phyloP scores from a whole-genome alignment of 805 yeast genomes.

The Ogataea wickerhamii region DNA sequence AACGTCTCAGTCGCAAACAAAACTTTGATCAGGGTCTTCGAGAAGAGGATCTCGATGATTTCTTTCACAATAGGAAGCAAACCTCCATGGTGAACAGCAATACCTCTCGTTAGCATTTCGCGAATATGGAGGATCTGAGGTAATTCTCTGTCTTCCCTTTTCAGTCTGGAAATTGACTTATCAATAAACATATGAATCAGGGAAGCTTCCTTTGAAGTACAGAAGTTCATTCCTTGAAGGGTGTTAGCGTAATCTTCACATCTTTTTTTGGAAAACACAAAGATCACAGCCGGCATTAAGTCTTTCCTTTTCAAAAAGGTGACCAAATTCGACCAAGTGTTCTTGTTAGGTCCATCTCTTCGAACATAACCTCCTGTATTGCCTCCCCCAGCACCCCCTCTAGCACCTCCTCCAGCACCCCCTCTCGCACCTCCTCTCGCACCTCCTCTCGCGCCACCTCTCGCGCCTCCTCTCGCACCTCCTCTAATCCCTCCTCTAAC shows the following conservation, averaged over 20 bases:
- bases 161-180: conserved; percentile 79
- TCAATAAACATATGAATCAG: conserved; percentile 93
- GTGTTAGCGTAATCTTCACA: conserved; percentile 92
- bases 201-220: conserved; percentile 79
- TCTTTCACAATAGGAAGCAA: conserved; percentile 89
- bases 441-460: conserved; percentile 33
- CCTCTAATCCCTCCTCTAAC: conserved; percentile 27
- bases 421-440: conserved; percentile 29
- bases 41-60: conserved; percentile 85
- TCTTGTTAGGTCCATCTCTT: conserved; percentile 71
- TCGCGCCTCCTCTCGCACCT: conserved; percentile 34
- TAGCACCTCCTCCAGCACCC: conserved; percentile 26
- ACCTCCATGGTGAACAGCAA: conserved; percentile 96
- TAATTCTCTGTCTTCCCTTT: conserved; percentile 85
- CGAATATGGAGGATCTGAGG: conserved; percentile 87
- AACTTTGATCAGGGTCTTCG: conserved; percentile 81
- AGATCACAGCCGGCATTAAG: conserved; percentile 86
- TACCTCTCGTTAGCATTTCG: conserved; percentile 82
- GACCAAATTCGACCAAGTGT: conserved; percentile 71
- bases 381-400: conserved; percentile 13
- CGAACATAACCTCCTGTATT: conserved; percentile 34
- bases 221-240: conserved; percentile 68
- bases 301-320: conserved; percentile 63
- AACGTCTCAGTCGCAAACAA: conserved; percentile 97
- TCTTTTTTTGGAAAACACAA: conserved; percentile 89